A percentile compares a stretch with the other conserved stretches of the same genome.
Evolutionary conservation across 139 green algal genomes (phyloP).

Genomic region (Micractinium sp.): DNA sequence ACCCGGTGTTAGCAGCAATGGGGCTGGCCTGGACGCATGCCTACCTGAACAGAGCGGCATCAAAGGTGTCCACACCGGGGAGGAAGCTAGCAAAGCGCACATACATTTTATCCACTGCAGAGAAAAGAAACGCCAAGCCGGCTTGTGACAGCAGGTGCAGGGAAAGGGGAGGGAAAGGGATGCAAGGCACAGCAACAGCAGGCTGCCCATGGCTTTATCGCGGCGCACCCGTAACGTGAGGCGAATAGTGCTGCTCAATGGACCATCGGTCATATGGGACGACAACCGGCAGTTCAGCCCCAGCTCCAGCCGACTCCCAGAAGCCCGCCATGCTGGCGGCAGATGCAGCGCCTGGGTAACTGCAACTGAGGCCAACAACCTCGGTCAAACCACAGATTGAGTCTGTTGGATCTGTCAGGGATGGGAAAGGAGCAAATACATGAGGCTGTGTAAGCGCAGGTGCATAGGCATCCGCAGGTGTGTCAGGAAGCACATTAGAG

Average conservation of each 20-base stretch:
- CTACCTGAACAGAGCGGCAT: conserved; percentile 52
- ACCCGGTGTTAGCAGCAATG: not conserved
- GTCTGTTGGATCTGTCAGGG: not conserved
- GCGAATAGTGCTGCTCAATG: conserved; percentile 30
- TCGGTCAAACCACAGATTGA: not conserved
- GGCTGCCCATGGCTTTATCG: not conserved
- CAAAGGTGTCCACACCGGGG: conserved; percentile 61
- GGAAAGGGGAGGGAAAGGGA: not conserved
- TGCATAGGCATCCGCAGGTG: too few relatives aligned
- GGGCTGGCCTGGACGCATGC: not conserved
- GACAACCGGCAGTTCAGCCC: not conserved
- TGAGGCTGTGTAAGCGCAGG: too few relatives aligned
- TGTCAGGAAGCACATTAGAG: too few relatives aligned
- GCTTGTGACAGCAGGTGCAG: not conserved
- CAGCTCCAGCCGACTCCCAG: not conserved
- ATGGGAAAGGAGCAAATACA: not conserved
- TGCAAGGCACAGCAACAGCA: not conserved
- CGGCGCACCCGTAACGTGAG: not conserved
- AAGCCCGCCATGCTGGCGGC: not conserved
- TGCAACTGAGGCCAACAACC: conserved; percentile 20
- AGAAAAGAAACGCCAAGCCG: not conserved
- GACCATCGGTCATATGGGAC: conserved; percentile 34
- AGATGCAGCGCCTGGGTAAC: not conserved
- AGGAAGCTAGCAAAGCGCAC: conserved; percentile 71
- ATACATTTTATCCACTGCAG: conserved; percentile 60